phyloP scores from a whole-genome alignment of 805 yeast species.

The Yueomyces sp. region DNA sequence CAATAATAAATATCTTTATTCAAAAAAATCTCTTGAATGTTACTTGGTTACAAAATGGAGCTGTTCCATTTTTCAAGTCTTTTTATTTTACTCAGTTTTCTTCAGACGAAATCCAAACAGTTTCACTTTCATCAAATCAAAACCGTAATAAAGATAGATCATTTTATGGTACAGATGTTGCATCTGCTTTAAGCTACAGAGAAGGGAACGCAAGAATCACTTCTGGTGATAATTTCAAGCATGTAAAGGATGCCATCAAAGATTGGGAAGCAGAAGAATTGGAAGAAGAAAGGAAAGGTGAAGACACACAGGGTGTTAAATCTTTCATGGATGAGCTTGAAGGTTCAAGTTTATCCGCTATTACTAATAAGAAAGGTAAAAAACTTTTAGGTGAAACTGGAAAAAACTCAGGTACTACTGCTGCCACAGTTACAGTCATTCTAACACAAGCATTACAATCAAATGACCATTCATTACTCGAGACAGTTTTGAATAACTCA shows the following conservation, averaged over 20 bases:
- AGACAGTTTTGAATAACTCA: slow-evolving; percentile 53
- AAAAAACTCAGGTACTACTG: slow-evolving; percentile 36
- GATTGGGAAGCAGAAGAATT: slow-evolving; percentile 29
- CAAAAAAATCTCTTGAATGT: slow-evolving; percentile 28
- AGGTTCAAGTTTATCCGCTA: slow-evolving; percentile 5
- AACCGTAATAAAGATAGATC: slow-evolving; percentile 4
- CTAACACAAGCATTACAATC: slow-evolving; percentile 79
- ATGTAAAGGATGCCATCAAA: slow-evolving; percentile 32
- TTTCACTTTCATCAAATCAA: slow-evolving; percentile 18
- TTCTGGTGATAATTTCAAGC: slow-evolving; percentile 49
- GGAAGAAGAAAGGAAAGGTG: slow-evolving; percentile 31
- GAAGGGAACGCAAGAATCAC: slow-evolving; percentile 50
- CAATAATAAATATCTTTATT: slow-evolving; percentile 21
- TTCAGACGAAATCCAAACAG: slow-evolving; percentile 27
- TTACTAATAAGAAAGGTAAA: slow-evolving; percentile 6
- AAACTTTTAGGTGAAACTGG: slow-evolving; percentile 13
- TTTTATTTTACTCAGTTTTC: slow-evolving; percentile 35
- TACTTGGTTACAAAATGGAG: slow-evolving; percentile 52
- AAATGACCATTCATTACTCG: slow-evolving; percentile 75
- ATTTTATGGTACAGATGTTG: slow-evolving; percentile 29
- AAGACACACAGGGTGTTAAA: slow-evolving; percentile 32
- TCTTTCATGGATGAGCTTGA: slow-evolving; percentile 39
- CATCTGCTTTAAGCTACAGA: slow-evolving; percentile 41
- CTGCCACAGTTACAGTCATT: slow-evolving; percentile 74
- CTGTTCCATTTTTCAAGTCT: slow-evolving; percentile 42